Base-by-base conservation (phyloP, 192 early-diverging fungal species). In the Backusella westeae region DNA sequence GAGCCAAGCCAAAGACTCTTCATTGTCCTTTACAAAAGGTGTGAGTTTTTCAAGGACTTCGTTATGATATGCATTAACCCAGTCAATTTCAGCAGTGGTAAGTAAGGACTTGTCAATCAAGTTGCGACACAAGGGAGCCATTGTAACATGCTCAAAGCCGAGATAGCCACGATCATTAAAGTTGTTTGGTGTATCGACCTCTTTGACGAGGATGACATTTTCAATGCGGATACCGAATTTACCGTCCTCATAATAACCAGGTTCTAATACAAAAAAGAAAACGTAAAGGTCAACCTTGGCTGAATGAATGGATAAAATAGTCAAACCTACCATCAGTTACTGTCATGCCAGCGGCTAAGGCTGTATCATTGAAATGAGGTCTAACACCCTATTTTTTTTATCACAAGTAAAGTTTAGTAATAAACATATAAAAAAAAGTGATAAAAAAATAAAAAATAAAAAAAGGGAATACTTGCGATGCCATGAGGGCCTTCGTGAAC, bases 151-250 rank as follows among this genome's bases (percentile, higher is more conserved):
- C 82, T 99, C 98, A 85, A 98, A 97, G 8, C 90, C 95, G 75
- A 95, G 87, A 75, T 91, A 97, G 14, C 91, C 93, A 34, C 87
- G 80, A 44, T 90, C 90, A 49, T 92, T 93, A 89, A 98, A 99
- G 85, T 96, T 94, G 84, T 93, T 81, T 63, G 87, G 85, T 0
- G 96, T 94, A 4, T 91, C 80, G 0, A 79, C 89, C 59, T 93
- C 86, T 66, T 89, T 89, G 29, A 98, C 91, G 46, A 99, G 76
- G 72, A 97, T 83, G 38, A 97, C 91, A 79, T 96, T 98, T 83
- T 99, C 98, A 78, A 98, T 97, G 78, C 98, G 95, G 77, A 98
- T 98, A 73, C 98, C 98, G 82, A 98, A 99, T 39, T 89, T 85
- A 29, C 96, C 96, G 82, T 99, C 96, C 82, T 97, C 91, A 80